phyloP scores from a whole-genome alignment of 805 yeast genomes.

The Ogataea ganodermae region DNA sequence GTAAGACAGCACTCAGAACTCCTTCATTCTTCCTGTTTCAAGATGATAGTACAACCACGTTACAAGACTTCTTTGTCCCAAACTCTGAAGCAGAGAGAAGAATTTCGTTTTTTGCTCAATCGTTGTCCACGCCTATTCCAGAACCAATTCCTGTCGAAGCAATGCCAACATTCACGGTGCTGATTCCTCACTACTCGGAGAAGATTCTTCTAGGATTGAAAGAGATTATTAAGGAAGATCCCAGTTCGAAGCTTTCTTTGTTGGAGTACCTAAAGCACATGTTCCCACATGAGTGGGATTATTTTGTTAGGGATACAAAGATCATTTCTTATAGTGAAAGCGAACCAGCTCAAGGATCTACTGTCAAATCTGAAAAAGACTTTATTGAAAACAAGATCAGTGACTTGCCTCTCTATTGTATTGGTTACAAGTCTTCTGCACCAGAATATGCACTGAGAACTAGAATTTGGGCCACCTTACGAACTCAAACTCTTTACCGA shows the following conservation, averaged over 20 bases:
- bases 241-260: slow-evolving; percentile 53
- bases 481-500: slow-evolving; percentile 81
- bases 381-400: slow-evolving; percentile 46
- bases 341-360: slow-evolving; percentile 29
- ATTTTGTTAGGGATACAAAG: slow-evolving; percentile 77
- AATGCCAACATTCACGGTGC: slow-evolving; percentile 52
- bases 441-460: slow-evolving; percentile 69
- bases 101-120: slow-evolving; percentile 55
- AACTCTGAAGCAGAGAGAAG: slow-evolving; percentile 54
- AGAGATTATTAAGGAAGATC: slow-evolving; percentile 49
- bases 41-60: slow-evolving; percentile 44
- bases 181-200: slow-evolving; percentile 55
- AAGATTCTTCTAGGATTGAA: slow-evolving; percentile 45
- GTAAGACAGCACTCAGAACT: slow-evolving; percentile 34
- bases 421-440: slow-evolving; percentile 70
- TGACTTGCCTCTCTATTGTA: slow-evolving; percentile 68
- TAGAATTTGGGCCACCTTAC: slow-evolving; percentile 82
- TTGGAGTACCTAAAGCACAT: slow-evolving; percentile 76
- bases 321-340: slow-evolving; percentile 60
- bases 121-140: slow-evolving; percentile 49
- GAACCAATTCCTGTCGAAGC: slow-evolving; percentile 50
- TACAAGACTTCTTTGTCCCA: slow-evolving; percentile 43
- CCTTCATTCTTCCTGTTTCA: slow-evolving; percentile 52
- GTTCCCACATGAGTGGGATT: slow-evolving; percentile 76
- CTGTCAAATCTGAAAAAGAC: slow-evolving; percentile 38